Conservation (phyloP, 345 rosid species). For the Jatropha curcas region DNA sequence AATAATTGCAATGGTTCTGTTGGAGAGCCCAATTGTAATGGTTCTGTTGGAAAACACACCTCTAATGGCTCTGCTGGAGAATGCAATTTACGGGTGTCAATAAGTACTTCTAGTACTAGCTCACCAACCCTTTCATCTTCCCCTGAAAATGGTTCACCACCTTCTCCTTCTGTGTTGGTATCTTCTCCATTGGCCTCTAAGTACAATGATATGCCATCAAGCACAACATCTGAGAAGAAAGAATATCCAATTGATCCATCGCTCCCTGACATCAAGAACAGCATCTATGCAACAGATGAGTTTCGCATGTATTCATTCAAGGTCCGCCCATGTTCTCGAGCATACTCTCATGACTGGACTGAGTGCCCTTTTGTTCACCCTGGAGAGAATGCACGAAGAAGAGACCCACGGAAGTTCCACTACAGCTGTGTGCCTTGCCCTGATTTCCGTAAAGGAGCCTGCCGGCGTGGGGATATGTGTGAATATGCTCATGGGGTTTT, state of each 20-base stretch:
- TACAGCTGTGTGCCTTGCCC: conserved; percentile 82
- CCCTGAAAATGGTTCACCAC: conserved; percentile 33
- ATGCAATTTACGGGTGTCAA: conserved; percentile 27
- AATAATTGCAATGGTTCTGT: not conserved
- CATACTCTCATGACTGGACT: conserved; percentile 84
- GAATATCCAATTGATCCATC: conserved; percentile 74
- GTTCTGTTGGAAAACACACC: conserved; percentile 2
- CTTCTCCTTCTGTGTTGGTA: conserved; percentile 28
- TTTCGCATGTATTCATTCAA: conserved; percentile 73
- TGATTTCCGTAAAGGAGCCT: conserved; percentile 68
- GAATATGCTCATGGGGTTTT: conserved; percentile 64
- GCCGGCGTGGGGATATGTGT: conserved; percentile 65
- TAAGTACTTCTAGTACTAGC: conserved; percentile 25
- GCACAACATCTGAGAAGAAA: conserved; percentile 37
- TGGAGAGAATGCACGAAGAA: conserved; percentile 74
- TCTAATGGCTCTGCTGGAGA: conserved; percentile 18
- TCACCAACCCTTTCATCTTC: conserved; percentile 41
- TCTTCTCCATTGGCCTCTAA: conserved; percentile 36
- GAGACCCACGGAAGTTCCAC: conserved; percentile 74
- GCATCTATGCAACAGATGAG: conserved; percentile 66
- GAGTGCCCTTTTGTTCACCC: conserved; percentile 87
- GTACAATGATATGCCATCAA: conserved; percentile 24
- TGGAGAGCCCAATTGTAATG: not conserved
- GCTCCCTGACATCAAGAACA: conserved; percentile 68
- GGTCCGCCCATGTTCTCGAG: conserved; percentile 60